A percentile compares a stretch with the other conserved stretches of the same genome.
These are phyloP conservation scores for Boletus subparvulus DNA, from an alignment of 768 basidiomycete species.

Conservation along the genomic window DNA sequence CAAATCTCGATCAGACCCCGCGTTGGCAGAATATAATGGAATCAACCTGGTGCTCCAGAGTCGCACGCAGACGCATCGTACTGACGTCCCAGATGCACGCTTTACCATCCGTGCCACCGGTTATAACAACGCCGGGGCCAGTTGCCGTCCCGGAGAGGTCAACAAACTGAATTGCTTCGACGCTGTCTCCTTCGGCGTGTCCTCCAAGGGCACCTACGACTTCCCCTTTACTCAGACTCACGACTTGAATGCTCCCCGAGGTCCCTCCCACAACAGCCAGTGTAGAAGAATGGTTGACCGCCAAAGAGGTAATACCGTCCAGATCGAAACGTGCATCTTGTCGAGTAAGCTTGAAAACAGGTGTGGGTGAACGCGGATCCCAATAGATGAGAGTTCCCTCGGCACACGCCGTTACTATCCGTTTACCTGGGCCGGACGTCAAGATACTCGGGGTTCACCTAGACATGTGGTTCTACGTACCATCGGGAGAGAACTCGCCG, in stretches of 20 bases:
- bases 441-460: neutral
- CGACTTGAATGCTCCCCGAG: constrained; percentile 79
- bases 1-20: constrained; percentile 7
- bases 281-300: constrained; percentile 81
- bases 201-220: constrained; percentile 76
- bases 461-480: constrained; percentile 34
- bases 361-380: constrained; percentile 81
- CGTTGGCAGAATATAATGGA: neutral
- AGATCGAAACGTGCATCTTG: constrained; percentile 73
- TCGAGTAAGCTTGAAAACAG: constrained; percentile 77
- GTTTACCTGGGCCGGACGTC: constrained; percentile 58
- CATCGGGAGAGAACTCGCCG: constrained; percentile 91
- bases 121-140: constrained; percentile 62
- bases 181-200: constrained; percentile 83
- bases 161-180: constrained; percentile 84
- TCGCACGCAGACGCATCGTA: constrained; percentile 81
- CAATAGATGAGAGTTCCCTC: constrained; percentile 84
- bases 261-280: constrained; percentile 90
- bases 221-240: constrained; percentile 86
- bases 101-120: constrained; percentile 92
- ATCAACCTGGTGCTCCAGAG: constrained; percentile 78
- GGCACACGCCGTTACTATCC: constrained; percentile 82
- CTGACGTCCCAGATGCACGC: constrained; percentile 92
- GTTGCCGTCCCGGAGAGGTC: constrained; percentile 62
- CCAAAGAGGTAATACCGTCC: constrained; percentile 84